phyloP scores from a whole-genome alignment of 2,329 filamentous ascomycete species.

The Talaromyces sp. region DNA sequence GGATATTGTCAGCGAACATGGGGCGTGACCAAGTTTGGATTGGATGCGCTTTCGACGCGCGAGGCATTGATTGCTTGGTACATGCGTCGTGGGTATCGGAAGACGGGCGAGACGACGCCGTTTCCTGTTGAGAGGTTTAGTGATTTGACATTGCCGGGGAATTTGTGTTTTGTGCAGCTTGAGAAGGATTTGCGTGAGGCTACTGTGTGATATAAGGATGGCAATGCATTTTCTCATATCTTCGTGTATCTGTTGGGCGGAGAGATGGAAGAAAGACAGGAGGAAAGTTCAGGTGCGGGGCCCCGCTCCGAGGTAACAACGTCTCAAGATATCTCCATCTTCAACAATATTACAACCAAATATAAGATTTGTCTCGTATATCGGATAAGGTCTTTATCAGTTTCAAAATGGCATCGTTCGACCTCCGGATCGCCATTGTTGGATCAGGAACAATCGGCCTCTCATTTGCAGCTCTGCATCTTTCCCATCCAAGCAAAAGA shows the following conservation, averaged over 20 bases:
- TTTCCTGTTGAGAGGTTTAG: constrained; percentile 21
- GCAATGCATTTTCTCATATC: neutral
- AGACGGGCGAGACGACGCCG: constrained; percentile 21
- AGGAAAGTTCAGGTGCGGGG: too few relatives aligned
- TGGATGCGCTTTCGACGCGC: constrained; percentile 28
- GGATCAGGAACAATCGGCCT: constrained; percentile 50
- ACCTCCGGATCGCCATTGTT: constrained; percentile 32
- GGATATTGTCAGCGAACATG: constrained; percentile 22
- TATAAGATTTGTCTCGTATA: neutral
- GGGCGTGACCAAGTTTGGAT: constrained; percentile 17
- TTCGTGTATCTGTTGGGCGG: too few relatives aligned
- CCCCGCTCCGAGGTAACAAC: too few relatives aligned
- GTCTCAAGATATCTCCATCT: too few relatives aligned
- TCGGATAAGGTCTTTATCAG: too few relatives aligned
- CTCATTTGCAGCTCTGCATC: constrained; percentile 47
- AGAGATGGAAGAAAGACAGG: too few relatives aligned
- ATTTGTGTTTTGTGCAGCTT: constrained; percentile 25
- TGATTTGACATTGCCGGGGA: constrained; percentile 18
- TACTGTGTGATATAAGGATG: neutral
- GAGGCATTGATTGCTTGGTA: constrained; percentile 28
- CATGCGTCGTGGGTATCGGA: constrained; percentile 23
- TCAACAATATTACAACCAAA: too few relatives aligned
- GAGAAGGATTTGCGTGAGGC: constrained; percentile 7
- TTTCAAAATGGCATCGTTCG: neutral
- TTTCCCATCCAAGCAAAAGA: constrained; percentile 17